These are phyloP conservation scores for Ogataea dorogensis DNA, from an alignment of 805 yeast genomes.

Conservation along the genomic window DNA sequence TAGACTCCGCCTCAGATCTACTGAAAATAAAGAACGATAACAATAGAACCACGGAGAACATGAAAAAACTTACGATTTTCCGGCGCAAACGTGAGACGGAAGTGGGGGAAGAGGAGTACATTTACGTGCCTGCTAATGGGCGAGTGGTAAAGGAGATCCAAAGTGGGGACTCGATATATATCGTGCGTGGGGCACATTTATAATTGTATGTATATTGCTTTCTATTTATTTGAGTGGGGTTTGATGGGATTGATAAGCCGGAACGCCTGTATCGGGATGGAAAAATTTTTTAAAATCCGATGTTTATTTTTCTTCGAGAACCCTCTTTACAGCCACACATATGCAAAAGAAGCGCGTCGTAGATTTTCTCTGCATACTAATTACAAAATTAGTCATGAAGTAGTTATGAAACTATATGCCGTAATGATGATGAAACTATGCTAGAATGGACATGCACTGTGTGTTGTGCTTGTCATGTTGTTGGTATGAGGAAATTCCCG, in stretches of 20 bases:
- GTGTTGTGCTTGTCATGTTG: not conserved
- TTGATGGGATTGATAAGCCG: too few species aligned
- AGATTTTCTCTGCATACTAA: conserved; percentile 1
- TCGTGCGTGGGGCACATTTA: conserved; percentile 47
- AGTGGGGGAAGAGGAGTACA: conserved; percentile 29
- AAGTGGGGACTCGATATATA: conserved; percentile 50
- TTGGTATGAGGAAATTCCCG: conserved; percentile 1
- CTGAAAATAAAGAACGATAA: conserved; percentile 50
- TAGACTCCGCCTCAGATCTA: conserved; percentile 51
- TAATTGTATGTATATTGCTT: conserved; percentile 1
- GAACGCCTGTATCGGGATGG: not conserved
- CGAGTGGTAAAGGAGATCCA: conserved; percentile 41
- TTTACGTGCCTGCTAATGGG: conserved; percentile 36
- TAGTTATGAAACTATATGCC: conserved; percentile 2
- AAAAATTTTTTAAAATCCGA: conserved; percentile 5
- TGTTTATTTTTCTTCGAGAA: conserved; percentile 15
- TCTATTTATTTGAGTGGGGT: not conserved
- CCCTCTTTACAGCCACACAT: conserved; percentile 3
- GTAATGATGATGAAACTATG: conserved; percentile 6
- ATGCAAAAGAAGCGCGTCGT: conserved; percentile 12
- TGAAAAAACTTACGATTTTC: conserved; percentile 48
- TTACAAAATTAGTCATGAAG: not conserved
- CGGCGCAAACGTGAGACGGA: conserved; percentile 31
- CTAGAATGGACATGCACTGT: conserved; percentile 1
- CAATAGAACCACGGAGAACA: conserved; percentile 41